Evolutionary conservation across 2,329 filamentous ascomycete species (phyloP), one percentile per base, ranked within the genome.

Genomic region (Xylariaceae sp.): DNA sequence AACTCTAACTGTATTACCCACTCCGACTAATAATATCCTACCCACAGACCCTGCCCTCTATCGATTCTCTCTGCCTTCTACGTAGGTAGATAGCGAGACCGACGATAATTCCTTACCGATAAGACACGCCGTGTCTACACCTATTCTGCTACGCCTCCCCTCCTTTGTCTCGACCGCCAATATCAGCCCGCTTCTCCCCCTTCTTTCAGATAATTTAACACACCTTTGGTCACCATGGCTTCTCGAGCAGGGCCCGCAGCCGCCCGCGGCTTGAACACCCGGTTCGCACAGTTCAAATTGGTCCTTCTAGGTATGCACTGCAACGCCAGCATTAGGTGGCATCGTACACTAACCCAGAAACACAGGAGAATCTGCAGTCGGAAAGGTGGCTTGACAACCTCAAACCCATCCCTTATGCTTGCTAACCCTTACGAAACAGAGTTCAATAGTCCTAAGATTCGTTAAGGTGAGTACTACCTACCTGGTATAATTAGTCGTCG

Each of bases 251-350:
- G 77, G 69, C 79, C 82, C 66, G 79, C 82, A 70, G 83, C 81
- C 69, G 78, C 81, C 67, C 83, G 84, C 69, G 83, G 82, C 72
- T 77, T 81, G 82, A 85, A 88, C 87, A 85, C 90, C 77, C 88
- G 93, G 71, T 98, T 99, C 77, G 93, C 95, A 70, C 95, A 99
- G 83, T 99, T 99, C 81, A 99, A 99, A 84, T 85, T 99, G 69
- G 95, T 99, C 65, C 82, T 99, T 72, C 84, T 99, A 64, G 95
- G 95, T 98, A 85, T 67, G 89, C 72, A 55, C 19, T 41, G 50
- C 49, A 48, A 54, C 56, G 52, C 20, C n/a, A 6, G 21, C 32
- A 48, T 52, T 32, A 44, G 41, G 19, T 54, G n/a, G 20, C 37
- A 52, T 54, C 47, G 48, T 59, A 57, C 64, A 62, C 77, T 82